These are phyloP conservation scores for Candida hungchunana DNA, from an alignment of 805 yeast species.

Conservation along the genomic window DNA sequence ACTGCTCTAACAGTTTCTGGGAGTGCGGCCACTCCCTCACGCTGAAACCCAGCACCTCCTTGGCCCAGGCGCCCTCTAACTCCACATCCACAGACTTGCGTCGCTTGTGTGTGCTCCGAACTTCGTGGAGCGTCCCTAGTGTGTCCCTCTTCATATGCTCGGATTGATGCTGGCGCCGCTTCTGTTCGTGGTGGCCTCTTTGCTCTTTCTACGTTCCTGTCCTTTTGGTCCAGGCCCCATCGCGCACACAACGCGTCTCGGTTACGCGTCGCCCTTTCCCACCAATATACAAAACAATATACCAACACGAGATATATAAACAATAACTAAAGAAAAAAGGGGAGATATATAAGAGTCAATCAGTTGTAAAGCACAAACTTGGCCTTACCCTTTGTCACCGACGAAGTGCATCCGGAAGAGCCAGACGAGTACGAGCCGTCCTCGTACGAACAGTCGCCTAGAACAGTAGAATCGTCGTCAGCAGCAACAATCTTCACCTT, in stretches of 20 bases:
- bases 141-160: too few species aligned
- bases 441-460: conserved; percentile 77
- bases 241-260: too few species aligned
- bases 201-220: too few species aligned
- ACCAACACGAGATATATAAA: background rate
- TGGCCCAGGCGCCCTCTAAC: too few species aligned
- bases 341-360: background rate
- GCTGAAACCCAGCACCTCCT: conserved; percentile 10
- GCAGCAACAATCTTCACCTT: conserved; percentile 75
- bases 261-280: too few species aligned
- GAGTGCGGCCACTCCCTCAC: conserved; percentile 33
- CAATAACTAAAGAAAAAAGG: background rate
- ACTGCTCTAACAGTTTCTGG: conserved; percentile 33
- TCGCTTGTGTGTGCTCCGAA: too few species aligned
- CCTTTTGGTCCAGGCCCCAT: too few species aligned
- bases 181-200: too few species aligned
- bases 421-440: conserved; percentile 70
- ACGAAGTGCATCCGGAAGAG: conserved; percentile 88
- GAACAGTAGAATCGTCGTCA: conserved; percentile 34
- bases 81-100: too few species aligned
- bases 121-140: too few species aligned
- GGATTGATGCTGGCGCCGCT: too few species aligned
- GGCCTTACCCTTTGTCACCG: conserved; percentile 81
- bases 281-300: too few species aligned
- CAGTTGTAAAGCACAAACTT: conserved; percentile 66